Evolutionary conservation across 257 asterid species (phyloP).

Genomic region (Mentha longifolia): DNA sequence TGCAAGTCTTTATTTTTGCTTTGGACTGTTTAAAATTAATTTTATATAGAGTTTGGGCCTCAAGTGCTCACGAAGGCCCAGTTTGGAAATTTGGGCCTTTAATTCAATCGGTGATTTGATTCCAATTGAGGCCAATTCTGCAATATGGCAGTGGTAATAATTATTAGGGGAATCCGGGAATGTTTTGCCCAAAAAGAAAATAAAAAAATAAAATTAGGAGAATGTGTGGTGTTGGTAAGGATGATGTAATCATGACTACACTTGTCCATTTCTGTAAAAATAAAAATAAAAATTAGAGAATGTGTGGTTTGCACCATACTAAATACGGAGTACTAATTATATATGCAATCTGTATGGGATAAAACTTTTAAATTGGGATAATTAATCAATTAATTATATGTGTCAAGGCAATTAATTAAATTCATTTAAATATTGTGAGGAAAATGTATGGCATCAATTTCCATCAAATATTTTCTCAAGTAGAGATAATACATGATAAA

Average conservation of each 20-base stretch:
- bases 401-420: neutral
- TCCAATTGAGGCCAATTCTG: too few species aligned
- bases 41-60: neutral
- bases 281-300: too few species aligned
- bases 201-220: too few species aligned
- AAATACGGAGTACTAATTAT: too few species aligned
- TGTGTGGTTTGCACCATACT: too few species aligned
- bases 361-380: neutral
- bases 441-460: neutral
- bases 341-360: too few species aligned
- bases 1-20: too few species aligned
- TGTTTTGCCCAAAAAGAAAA: too few species aligned
- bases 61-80: neutral
- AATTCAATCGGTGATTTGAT: neutral
- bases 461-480: neutral
- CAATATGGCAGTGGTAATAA: too few species aligned
- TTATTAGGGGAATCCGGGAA: too few species aligned
- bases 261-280: neutral
- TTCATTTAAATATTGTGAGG: neutral
- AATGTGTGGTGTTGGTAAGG: neutral
- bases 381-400: neutral
- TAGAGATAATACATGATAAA: neutral
- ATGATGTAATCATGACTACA: conserved; percentile 27
- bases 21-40: too few species aligned
- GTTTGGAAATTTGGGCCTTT: neutral